Evolutionary conservation across 163 green algal genomes (phyloP), one percentile per base, ranked within the genome.

Genomic region (Scenedesmus sp.): DNA sequence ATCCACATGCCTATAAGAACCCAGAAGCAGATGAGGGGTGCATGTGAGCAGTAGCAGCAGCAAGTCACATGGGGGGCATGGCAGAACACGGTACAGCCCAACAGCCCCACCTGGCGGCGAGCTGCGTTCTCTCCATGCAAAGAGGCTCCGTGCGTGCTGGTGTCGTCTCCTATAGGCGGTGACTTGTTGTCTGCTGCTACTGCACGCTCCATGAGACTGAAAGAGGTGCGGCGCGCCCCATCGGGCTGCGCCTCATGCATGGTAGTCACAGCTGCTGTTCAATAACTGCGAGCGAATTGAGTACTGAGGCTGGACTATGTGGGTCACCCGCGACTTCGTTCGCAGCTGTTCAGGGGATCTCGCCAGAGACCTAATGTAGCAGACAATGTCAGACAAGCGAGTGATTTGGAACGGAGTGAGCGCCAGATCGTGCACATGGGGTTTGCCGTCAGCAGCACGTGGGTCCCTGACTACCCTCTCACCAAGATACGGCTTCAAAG

Each of bases 121-220:
- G 90, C 90, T 18, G 90, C 90, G 59, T 86, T 90, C 9, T 93
- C 83, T 16, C 90, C 90, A 83, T 93, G 90, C 83, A 93, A n/a
- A 46, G 26, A 84, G 46, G 88, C 88, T 23, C 88, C 81, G 54
- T 91, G 87, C 13, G 87, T 26, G 57, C 73, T 91, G 26, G 12
- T 54, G 20, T 90, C 85, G 34, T 64, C 64, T 18, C 6, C 66
- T n/a, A 67, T 5, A 66, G 66, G 66, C 15, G 70, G 70, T 79
- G 70, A 79, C 12, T 52, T 52, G 70, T 52, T 79, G 70, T 79
- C 70, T 52, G 70, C 70, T 79, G 70, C 70, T 79, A 52, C 70
- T 79, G 70, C 70, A 23, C 70, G 70, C 70, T 79, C 70, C 70
- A 79, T 79, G 70, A 79, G 70, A 23, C 70, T 79, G 70, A 79